phyloP scores from a whole-genome alignment of 208 protist genomes.

The Trypanosoma cruzi region DNA sequence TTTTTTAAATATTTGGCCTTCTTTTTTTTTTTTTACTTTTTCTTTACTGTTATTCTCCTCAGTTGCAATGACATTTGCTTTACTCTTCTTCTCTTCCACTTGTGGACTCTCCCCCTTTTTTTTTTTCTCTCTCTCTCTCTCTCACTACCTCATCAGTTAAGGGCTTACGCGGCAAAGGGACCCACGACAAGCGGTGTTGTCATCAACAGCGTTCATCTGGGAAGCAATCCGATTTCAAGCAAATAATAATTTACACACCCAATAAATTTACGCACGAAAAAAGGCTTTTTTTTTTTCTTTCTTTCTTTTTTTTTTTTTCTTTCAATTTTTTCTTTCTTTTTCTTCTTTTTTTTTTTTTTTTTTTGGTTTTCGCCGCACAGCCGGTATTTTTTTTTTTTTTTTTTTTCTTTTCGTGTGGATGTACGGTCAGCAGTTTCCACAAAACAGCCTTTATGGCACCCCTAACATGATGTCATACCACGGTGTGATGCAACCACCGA shows the following conservation, averaged over 20 bases:
- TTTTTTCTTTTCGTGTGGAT: constrained; percentile 39
- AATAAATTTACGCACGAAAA: constrained; percentile 6
- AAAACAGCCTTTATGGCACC: constrained; percentile 68
- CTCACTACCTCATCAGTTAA: background rate
- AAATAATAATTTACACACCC: background rate
- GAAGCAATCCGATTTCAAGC: background rate
- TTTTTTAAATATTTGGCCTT: background rate
- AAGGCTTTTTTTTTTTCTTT: constrained; percentile 7
- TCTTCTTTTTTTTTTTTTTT: too few relatives aligned
- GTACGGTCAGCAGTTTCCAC: constrained; percentile 77
- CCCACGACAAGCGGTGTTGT: background rate
- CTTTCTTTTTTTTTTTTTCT: constrained; percentile 18
- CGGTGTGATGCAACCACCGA: constrained; percentile 29
- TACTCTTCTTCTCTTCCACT: background rate
- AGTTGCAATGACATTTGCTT: too few relatives aligned
- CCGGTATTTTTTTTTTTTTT: constrained; percentile 20
- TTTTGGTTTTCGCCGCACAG: background rate
- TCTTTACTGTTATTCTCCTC: background rate
- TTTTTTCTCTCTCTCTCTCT: too few relatives aligned
- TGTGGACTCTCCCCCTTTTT: too few relatives aligned
- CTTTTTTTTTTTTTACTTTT: background rate
- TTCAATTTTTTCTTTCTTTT: too few relatives aligned
- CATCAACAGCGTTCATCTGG: background rate
- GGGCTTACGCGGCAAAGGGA: background rate
- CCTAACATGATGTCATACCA: constrained; percentile 76